Evolutionary conservation across 129 eudicot genomes (phyloP), one percentile per base, ranked within the genome.

Genomic region (Artemisia tridentata): DNA sequence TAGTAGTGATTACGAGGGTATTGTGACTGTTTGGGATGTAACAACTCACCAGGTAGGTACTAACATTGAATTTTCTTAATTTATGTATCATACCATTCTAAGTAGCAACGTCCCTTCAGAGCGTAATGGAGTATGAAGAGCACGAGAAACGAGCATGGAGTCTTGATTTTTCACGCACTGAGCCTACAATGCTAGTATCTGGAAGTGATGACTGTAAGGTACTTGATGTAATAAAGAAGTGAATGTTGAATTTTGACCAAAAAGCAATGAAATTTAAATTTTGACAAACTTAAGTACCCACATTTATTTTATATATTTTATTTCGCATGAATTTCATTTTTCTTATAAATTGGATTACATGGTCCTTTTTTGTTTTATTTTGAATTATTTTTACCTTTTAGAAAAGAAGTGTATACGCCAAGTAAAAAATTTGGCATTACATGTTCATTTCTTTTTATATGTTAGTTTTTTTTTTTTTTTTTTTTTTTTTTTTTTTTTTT

Each of bases 91-190:
- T 16, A 7, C 21, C 14, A 7, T 18, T 52, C 21, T 70, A 14
- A 63, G 54, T 67, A 11, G 21, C 61, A 66, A 51, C 47, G 47
- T 15, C 61, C 10, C 10, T 21, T 73, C 70, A 95, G 99, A 95
- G 99, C 75, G 85, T 95, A 55, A 87, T 91, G 88, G 97, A 90
- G 82, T 95, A 90, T 20, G 97, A 95, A 80, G 99, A 90, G 86
- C 99, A 95, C 66, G 99, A 95, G 71, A 95, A 95, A 81, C 84
- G 99, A 68, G 97, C 97, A 7, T 95, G 99, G 99, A 90, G 99
- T 79, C 91, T 95, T 79, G 99, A 95, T 79, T 95, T 90, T 81
- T 90, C 97, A 46, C 82, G 79, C 23, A 86, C 91, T 34, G 93
- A 90, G 54, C 99, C 99, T 46, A 88, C 99, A 54, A 86, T 95